phyloP scores from a whole-genome alignment of 176 grass and related monocot genomes.

The Aegilops tauschii region DNA sequence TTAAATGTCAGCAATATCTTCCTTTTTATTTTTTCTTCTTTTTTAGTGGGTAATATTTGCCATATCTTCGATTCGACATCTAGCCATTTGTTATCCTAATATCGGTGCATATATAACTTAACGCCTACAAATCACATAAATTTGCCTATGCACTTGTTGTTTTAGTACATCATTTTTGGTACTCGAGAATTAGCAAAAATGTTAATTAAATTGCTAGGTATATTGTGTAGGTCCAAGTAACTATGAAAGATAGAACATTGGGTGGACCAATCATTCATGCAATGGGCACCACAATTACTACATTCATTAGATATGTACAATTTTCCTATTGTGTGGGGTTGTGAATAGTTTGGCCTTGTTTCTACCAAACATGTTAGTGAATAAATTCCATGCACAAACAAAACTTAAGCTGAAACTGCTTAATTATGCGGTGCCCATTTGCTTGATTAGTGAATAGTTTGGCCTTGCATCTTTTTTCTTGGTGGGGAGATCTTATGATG shows the following conservation, averaged over 20 bases:
- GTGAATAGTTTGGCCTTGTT: conserved; percentile 9
- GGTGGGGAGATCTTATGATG: not conserved
- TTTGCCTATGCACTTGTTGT: not conserved
- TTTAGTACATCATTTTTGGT: not conserved
- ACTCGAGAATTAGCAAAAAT: not conserved
- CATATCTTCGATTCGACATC: not conserved
- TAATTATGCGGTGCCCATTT: not conserved
- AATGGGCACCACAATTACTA: not conserved
- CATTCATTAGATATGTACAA: not conserved
- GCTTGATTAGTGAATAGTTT: not conserved
- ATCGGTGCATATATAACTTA: not conserved
- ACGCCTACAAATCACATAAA: not conserved
- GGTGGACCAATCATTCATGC: not conserved
- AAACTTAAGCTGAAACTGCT: not conserved
- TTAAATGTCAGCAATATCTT: not conserved
- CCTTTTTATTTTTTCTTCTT: too few species aligned
- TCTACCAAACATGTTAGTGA: not conserved
- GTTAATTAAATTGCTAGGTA: not conserved
- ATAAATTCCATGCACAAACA: not conserved
- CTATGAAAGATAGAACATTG: not conserved
- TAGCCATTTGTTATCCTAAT: not conserved
- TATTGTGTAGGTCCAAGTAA: not conserved
- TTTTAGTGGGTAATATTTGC: too few species aligned
- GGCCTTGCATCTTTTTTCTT: not conserved
- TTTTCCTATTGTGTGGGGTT: conserved; percentile 1